Evolutionary conservation across 2,329 filamentous ascomycete genomes (phyloP), one percentile per base, ranked within the genome.

Genomic region (Fusarium avenaceum): DNA sequence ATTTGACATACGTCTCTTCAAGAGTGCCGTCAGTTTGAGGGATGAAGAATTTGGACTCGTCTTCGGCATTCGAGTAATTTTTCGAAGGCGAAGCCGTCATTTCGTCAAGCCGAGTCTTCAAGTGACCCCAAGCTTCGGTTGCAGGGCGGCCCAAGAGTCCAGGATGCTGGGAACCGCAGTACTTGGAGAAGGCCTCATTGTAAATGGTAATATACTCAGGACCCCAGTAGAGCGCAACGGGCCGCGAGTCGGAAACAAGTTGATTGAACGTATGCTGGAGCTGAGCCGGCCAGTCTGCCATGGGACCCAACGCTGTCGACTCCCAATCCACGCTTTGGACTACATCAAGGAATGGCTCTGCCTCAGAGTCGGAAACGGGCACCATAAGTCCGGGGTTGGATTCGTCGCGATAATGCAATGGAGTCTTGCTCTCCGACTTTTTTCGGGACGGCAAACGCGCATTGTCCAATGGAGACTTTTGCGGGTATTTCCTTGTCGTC

Each of bases 111-210:
- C 76, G 76, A 24, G 78, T 73, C 61, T 79, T 80, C 19, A 85
- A 76, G 64, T 90, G 88, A 6, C 82, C 80, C 89, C 89, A 92
- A 6, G 86, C 85, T 39, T 88, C 82, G 26, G 81, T 81, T 62
- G 91, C 78, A 26, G 82, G 83, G 71, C 86, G 85, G 3, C 90
- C 90, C 77, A 92, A 85, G 13, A 91, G 77, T 3, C 72, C 71
- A 1, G 90, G 90, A 72, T 92, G 90, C 59, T 89, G 89, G 56
- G 88, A 83, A 14, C 89, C 89, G 49, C 88, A 88, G 19, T 91
- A 82, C 57, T 85, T 79, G 59, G 87, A 83, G 70, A 90, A 91
- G 1, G 88, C 86, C 74, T 91, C 88, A 66, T 91, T 91, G 77
- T 91, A 91, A 5, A 91, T 86, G 9, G 87, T 87, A 22, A 88